Percentiles rank a stretch among this genome's conserved stretches.
Evolutionary conservation across 2,329 filamentous ascomycete species (phyloP).

Genomic region (Pseudohalonectria lignicola): DNA sequence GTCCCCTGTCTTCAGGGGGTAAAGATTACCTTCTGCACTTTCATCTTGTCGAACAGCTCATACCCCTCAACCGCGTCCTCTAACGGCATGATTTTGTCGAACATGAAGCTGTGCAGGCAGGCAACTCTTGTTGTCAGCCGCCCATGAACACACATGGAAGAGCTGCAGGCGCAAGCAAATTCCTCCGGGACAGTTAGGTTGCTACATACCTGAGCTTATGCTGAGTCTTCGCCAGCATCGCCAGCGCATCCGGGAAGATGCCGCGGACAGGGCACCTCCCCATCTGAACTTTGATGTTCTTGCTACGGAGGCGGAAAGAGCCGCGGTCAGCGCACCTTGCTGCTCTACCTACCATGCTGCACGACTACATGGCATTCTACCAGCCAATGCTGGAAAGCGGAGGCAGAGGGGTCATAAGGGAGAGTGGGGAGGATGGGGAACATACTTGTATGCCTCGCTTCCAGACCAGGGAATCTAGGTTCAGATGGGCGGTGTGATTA

Average conservation of each 20-base stretch:
- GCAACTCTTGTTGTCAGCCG: background rate
- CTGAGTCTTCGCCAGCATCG: slow-evolving; percentile 55
- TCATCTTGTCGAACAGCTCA: slow-evolving; percentile 60
- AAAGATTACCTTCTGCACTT: slow-evolving; percentile 66
- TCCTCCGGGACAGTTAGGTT: background rate
- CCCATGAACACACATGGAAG: background rate
- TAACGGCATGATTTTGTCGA: slow-evolving; percentile 63
- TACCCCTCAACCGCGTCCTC: slow-evolving; percentile 57
- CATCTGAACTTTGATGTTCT: slow-evolving; percentile 66
- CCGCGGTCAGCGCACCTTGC: too few species aligned
- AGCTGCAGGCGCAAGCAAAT: background rate
- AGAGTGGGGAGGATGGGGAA: slow-evolving; percentile 4
- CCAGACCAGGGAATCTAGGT: slow-evolving; percentile 59
- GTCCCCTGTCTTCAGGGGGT: slow-evolving; percentile 26
- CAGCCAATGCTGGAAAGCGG: too few species aligned
- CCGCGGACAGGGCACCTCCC: slow-evolving; percentile 65
- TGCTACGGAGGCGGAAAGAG: too few species aligned
- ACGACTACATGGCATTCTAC: too few species aligned
- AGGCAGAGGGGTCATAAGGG: too few species aligned
- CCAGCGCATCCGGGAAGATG: slow-evolving; percentile 55
- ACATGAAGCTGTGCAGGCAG: slow-evolving; percentile 53
- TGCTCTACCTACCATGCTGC: too few species aligned
- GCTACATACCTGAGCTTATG: slow-evolving; percentile 51
- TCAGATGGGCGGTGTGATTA: too few species aligned
- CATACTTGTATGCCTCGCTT: slow-evolving; percentile 47